phyloP scores from a whole-genome alignment of 2,329 filamentous ascomycete genomes.

The Sphaerostilbella broomeana region DNA sequence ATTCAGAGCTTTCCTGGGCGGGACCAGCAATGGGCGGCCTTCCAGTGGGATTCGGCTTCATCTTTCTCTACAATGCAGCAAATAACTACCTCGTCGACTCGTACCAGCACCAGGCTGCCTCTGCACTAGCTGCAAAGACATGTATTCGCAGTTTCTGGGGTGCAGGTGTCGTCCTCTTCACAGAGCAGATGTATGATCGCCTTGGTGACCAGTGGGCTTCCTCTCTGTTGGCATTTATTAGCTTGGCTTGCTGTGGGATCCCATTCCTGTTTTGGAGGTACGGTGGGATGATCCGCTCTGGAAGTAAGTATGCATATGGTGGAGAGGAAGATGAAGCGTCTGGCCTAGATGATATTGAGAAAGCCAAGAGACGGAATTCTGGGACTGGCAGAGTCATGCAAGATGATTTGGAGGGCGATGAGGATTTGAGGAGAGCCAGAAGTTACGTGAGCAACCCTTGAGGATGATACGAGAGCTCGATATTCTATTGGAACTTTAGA shows the following conservation, averaged over 20 bases:
- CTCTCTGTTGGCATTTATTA: conserved; percentile 65
- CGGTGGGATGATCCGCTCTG: conserved; percentile 62
- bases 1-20: conserved; percentile 58
- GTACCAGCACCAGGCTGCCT: conserved; percentile 67
- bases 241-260: conserved; percentile 71
- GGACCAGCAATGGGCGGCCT: conserved; percentile 66
- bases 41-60: conserved; percentile 72
- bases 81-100: conserved; percentile 66
- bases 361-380: conserved; percentile 21
- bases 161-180: conserved; percentile 70
- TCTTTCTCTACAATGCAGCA: conserved; percentile 74
- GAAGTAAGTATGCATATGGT: conserved; percentile 68
- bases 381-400: conserved; percentile 21
- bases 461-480: too few species aligned
- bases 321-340: conserved; percentile 42
- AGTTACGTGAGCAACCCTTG: conserved; percentile 43
- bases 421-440: conserved; percentile 36
- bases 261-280: conserved; percentile 77
- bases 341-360: conserved; percentile 31
- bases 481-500: too few species aligned
- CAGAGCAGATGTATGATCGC: conserved; percentile 69
- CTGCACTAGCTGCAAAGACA: conserved; percentile 74
- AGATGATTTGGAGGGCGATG: conserved; percentile 27
- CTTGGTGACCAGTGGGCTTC: conserved; percentile 73
- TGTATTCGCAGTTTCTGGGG: conserved; percentile 77